These are phyloP conservation scores for Peronospora farinosa DNA, from an alignment of 352 stramenopile genomes.

Conservation along the genomic window DNA sequence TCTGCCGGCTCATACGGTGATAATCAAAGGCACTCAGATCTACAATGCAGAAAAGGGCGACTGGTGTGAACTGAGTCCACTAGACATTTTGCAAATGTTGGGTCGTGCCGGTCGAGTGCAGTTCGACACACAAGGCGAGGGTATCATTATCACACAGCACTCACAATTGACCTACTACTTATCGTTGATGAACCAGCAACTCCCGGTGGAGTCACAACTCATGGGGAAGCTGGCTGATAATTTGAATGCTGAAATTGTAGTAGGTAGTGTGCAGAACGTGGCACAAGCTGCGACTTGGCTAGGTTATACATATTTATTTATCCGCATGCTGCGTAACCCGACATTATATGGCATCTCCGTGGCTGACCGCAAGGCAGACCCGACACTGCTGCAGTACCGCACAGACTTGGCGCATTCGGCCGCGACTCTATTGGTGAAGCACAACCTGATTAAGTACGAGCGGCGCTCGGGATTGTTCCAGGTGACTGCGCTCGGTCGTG, in stretches of 20 bases:
- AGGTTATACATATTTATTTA: conserved; percentile 99
- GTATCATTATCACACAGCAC: conserved; percentile 99
- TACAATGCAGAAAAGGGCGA: conserved; percentile 97
- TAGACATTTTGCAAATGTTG: conserved; percentile 99
- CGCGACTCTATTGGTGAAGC: conserved; percentile 93
- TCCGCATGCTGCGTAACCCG: conserved; percentile 98
- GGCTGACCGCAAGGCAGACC: conserved; percentile 86
- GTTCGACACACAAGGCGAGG: conserved; percentile 97
- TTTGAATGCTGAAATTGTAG: conserved; percentile 98
- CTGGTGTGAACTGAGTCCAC: conserved; percentile 96
- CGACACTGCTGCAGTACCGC: conserved; percentile 91
- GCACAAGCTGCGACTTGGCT: conserved; percentile 96
- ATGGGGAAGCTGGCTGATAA: conserved; percentile 95
- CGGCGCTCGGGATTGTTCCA: conserved; percentile 92
- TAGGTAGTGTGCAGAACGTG: conserved; percentile 94
- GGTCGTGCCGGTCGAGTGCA: conserved; percentile 96
- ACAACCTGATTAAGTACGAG: conserved; percentile 98
- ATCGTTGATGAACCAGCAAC: conserved; percentile 98
- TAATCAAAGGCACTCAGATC: conserved; percentile 99
- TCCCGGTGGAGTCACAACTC: conserved; percentile 99
- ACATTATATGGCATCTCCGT: conserved; percentile 92
- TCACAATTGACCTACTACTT: conserved; percentile 99
- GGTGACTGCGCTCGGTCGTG: conserved; percentile 93
- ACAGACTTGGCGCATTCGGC: conserved; percentile 96
- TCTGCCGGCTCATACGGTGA: conserved; percentile 98